phyloP scores from a whole-genome alignment of 1,284 basidiomycete genomes.

The Takashimella koratensis region DNA sequence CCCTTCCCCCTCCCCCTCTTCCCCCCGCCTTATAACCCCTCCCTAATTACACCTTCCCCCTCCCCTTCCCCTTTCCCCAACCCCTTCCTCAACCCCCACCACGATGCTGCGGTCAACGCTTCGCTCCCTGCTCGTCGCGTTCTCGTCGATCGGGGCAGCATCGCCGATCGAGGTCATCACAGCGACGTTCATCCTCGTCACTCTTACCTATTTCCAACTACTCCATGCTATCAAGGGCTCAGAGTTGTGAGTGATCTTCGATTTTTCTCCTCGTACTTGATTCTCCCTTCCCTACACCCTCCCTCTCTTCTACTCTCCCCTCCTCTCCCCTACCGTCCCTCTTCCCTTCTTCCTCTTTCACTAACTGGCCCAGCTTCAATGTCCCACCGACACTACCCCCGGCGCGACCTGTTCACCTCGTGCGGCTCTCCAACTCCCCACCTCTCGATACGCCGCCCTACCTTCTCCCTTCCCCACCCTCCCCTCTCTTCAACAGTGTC shows the following conservation, averaged over 20 bases:
- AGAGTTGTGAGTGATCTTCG: slow-evolving; percentile 46
- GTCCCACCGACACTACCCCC: slow-evolving; percentile 29
- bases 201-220: slow-evolving; percentile 87
- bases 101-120: slow-evolving; percentile 30
- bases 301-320: slow-evolving; percentile 1
- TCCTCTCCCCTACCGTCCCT: not conserved
- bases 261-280: slow-evolving; percentile 6
- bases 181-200: slow-evolving; percentile 76
- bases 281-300: slow-evolving; percentile 20
- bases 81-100: slow-evolving; percentile 61
- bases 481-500: slow-evolving; percentile 13
- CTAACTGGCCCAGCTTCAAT: slow-evolving; percentile 27
- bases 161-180: slow-evolving; percentile 77
- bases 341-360: too few species aligned
- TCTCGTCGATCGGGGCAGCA: slow-evolving; percentile 48
- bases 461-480: slow-evolving; percentile 16
- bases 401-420: slow-evolving; percentile 37
- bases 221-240: slow-evolving; percentile 72
- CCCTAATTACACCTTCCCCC: not conserved
- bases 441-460: slow-evolving; percentile 21
- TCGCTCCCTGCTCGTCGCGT: slow-evolving; percentile 38
- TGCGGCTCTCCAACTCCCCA: slow-evolving; percentile 32
- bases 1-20: slow-evolving; percentile 64
- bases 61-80: slow-evolving; percentile 64
- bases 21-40: slow-evolving; percentile 54